Conservation (phyloP, 2,329 filamentous ascomycete species). For the Dothistroma pini region DNA sequence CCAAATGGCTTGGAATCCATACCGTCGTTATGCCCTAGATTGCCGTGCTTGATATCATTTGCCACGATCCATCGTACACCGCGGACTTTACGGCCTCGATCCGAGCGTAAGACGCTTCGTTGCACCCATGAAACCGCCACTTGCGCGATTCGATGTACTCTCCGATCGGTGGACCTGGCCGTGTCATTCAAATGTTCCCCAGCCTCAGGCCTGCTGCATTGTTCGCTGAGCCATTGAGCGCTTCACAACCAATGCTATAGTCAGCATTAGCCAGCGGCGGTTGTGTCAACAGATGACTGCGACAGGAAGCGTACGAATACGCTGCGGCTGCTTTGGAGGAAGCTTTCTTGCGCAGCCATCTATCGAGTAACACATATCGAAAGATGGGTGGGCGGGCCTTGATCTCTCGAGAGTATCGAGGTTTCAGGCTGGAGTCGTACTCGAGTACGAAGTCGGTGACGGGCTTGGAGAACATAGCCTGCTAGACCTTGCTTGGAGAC, state of each 20-base stretch:
- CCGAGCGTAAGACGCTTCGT: not conserved
- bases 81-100: not conserved
- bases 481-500: slow-evolving; percentile 1
- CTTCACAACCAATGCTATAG: too few species aligned
- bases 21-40: too few species aligned
- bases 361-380: not conserved
- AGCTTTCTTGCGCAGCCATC: not conserved
- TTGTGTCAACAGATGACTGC: slow-evolving; percentile 8
- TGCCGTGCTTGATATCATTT: not conserved
- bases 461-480: slow-evolving; percentile 13
- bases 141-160: not conserved
- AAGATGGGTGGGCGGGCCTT: not conserved
- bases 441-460: not conserved
- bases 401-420: not conserved
- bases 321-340: not conserved
- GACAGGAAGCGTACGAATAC: slow-evolving; percentile 1
- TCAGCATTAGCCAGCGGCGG: not conserved
- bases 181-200: not conserved
- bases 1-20: too few species aligned
- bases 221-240: not conserved
- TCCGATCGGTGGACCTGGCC: not conserved
- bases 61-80: not conserved
- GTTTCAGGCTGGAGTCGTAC: not conserved
- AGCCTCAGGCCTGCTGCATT: not conserved
- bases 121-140: not conserved